phyloP scores from a whole-genome alignment of 2,329 filamentous ascomycete species.

The Monilinia vaccinii-corymbosi region DNA sequence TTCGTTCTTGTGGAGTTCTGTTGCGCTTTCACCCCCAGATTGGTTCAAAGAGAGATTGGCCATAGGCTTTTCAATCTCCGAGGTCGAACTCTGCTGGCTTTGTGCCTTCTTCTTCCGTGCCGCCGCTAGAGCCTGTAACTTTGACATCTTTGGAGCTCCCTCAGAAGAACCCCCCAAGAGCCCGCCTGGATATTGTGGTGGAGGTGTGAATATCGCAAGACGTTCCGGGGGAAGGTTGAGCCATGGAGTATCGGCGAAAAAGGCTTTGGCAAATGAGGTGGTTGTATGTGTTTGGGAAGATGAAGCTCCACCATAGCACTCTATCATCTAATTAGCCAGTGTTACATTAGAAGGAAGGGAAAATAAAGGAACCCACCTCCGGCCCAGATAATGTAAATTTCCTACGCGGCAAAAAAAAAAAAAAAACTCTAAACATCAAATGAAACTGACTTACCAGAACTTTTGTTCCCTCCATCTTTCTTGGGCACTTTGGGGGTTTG shows the following conservation, averaged over 20 bases:
- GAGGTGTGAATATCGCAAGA: constrained; percentile 55
- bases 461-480: constrained; percentile 26
- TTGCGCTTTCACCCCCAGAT: not conserved
- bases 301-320: constrained; percentile 5
- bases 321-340: not conserved
- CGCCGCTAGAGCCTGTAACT: constrained; percentile 81
- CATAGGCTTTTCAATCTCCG: constrained; percentile 24
- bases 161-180: constrained; percentile 69
- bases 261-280: constrained; percentile 42
- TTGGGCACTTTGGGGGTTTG: constrained; percentile 24
- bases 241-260: constrained; percentile 85
- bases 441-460: constrained; percentile 27
- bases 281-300: constrained; percentile 12
- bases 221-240: constrained; percentile 59
- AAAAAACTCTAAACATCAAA: constrained; percentile 5
- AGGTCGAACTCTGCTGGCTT: constrained; percentile 38
- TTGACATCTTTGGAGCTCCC: constrained; percentile 65
- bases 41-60: constrained; percentile 16
- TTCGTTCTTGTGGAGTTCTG: not conserved
- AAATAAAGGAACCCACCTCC: constrained; percentile 22
- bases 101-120: constrained; percentile 76
- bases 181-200: constrained; percentile 49
- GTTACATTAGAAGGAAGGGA: not conserved
- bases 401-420: not conserved
- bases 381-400: not conserved